Evolutionary conservation across 2,329 filamentous ascomycete genomes (phyloP), one percentile per base, ranked within the genome.

Genomic region (Incumbomyces delicatus): DNA sequence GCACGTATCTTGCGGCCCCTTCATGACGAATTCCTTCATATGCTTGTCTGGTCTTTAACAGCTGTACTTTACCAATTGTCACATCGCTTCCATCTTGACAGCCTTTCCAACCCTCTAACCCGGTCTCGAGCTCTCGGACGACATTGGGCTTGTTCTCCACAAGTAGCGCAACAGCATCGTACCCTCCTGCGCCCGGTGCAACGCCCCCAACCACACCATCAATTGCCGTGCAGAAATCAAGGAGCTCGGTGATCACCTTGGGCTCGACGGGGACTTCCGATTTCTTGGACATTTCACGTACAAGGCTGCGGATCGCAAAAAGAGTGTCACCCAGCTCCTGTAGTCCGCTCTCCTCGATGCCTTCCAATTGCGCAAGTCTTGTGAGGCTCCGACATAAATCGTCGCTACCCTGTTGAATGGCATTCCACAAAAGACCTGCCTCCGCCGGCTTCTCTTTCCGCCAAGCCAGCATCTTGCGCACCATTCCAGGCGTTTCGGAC

Each of bases 401-500:
- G 56, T 87, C 81, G 61, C 95, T 95, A 29, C 77, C 75, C 1
- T 61, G 64, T 63, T 96, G 87, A 49, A 98, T 67, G 1, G 76
- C 71, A 39, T 76, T 74, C 87, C 89, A 96, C 14, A 95, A 71
- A 50, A 65, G 59, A 51, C 78, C 77, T 1, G 88, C 81, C n/a
- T 74, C 76, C 2, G 74, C 73, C 0, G 73, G 67, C 16, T 87
- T 78, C 40, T 75, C 66, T 41, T 77, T 76, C 43, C 85, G 74
- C 92, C 92, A 98, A 29, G 77, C 76, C 2, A 96, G 73, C 12
- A 98, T 86, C 61, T 86, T 78, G 69, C 90, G 94, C 32, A 95
- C 92, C 92, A 98, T 96, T 12, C 87, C 78, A 0, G 94, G 89
- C 6, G 90, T 96, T 69, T 94, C 79, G 41, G 83, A 90, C 29